Base-by-base conservation (phyloP, 305 asterid species). In the Fraxinus velutina region DNA sequence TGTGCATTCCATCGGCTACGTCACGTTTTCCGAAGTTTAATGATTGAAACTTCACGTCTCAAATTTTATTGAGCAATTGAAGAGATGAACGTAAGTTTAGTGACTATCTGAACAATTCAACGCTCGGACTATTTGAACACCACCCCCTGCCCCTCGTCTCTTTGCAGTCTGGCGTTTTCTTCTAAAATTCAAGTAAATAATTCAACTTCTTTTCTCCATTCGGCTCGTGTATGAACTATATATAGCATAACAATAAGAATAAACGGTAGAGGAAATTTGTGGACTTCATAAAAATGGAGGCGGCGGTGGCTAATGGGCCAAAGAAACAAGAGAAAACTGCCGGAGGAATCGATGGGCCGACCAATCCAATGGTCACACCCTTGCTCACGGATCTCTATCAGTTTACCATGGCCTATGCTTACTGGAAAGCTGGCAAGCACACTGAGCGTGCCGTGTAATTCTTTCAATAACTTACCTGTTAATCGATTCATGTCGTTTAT, bases 351-450 rank as follows among this genome's bases (percentile, higher is more conserved):
- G 92, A 83, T 64, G 89, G 93, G 4, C 98, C 99, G 15, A 94
- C 99, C 32, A 94, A 96, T 91, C 97, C 99, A 5, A 94, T 94
- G 98, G 98, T 94, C 42, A 94, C 99, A 13, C 99, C 99, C 83
- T 89, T 96, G 9, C 89, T 96, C 79, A 96, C 98, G 81, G 98
- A 94, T 89, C 98, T 96, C 70, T 96, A 96, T 82, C 98, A 96
- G 93, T 96, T 93, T 85, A 93, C 98, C 64, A 94, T 96, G 99
- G 99, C 98, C 30, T 96, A 96, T 83, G 99, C 99, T 77, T 94
- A 96, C 85, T 96, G 99, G 99, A 96, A 93, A 90, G 98, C 94
- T 76, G 92, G 92, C 52, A 96, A 96, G 75, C 97, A 96, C 85
- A 82, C 87, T 52, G 99, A 96, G 78, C 96, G 95, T 85, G 98